A percentile compares a stretch with the other conserved stretches of the same genome.
phyloP scores from a whole-genome alignment of 2,329 filamentous ascomycete genomes.

The Calonectria hawksworthii region DNA sequence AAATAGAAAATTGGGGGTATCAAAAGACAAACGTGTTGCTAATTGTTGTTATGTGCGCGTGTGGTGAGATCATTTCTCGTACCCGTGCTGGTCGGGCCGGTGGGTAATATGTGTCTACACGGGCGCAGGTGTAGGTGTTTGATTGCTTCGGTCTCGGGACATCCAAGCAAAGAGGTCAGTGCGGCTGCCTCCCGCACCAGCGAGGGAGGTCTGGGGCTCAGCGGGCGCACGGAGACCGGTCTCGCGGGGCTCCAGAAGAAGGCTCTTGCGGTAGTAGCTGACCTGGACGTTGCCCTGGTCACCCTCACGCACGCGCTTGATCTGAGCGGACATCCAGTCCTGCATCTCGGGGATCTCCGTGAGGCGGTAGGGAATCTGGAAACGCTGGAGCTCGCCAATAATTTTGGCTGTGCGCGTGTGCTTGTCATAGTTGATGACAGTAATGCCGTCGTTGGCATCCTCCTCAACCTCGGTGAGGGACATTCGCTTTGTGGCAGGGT shows the following conservation, averaged over 20 bases:
- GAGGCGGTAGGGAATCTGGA: conserved; percentile 93
- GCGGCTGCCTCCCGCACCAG: conserved; percentile 48
- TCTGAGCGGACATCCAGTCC: conserved; percentile 89
- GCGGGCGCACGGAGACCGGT: conserved; percentile 49
- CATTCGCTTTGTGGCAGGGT: conserved; percentile 86
- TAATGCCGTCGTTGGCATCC: conserved; percentile 75
- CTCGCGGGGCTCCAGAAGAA: conserved; percentile 85
- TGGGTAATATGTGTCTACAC: conserved; percentile 35
- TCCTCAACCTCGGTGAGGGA: conserved; percentile 65
- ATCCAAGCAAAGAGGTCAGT: conserved; percentile 66
- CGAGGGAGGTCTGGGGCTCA: conserved; percentile 49
- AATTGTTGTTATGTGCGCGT: conserved; percentile 46
- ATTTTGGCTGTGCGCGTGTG: conserved; percentile 95
- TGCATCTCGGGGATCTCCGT: conserved; percentile 89
- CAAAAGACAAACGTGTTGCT: conserved; percentile 53
- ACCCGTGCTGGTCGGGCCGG: conserved; percentile 5
- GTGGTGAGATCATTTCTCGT: conserved; percentile 26
- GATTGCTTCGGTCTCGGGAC: conserved; percentile 60
- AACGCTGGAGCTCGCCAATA: conserved; percentile 94
- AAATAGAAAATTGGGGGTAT: conserved; percentile 50
- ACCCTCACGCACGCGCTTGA: conserved; percentile 78
- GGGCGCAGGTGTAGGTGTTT: conserved; percentile 46
- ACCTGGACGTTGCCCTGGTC: conserved; percentile 71
- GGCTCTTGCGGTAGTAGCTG: conserved; percentile 83
- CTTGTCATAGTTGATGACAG: conserved; percentile 98